Evolutionary conservation across 306 rosid genomes (phyloP), one percentile per base, ranked within the genome.

Genomic region (Amphicarpaea edgeworthii): DNA sequence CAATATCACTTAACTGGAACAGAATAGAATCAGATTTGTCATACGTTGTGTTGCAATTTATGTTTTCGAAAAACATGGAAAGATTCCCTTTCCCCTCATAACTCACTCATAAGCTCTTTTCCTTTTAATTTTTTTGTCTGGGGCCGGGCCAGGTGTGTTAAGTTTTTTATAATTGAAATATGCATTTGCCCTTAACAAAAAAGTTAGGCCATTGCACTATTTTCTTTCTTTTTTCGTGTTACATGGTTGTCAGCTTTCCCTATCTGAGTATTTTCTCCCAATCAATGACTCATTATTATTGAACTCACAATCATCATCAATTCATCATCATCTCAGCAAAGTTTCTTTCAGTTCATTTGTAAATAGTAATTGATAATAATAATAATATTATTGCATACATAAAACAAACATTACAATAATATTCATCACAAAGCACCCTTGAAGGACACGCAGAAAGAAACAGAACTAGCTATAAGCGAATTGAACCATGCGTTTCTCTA

Each of bases 391-490:
- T 28, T 28, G 17, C 7, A 70, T 57, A 76, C 54, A 28, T 4
- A 3, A 28, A 28, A 28, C 60, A 54, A 64, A 54, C 12, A n/a
- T 28, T 28, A 5, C 32, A 28, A 38, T 69, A 41, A 83, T 23
- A 15, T 17, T 30, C 54, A 59, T 77, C 85, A 73, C 82, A 72
- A 40, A n/a, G n/a, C n/a, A 54, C 32, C 73, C 38, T 41, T 42
- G 58, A 50, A 76, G 21, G 83, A 73, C 74, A 74, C 64, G n/a
- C 76, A 51, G 62, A 72, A 80, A 79, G 12, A 76, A 47, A 84
- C 82, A 80, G 84, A 78, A 78, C 73, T n/a, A n/a, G n/a, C n/a
- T 17, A 74, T 42, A 65, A 78, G 64, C 79, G 41, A n/a, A n/a
- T n/a, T n/a, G n/a, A 67, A 63, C 30, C 73, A 80, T 73, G 61